Base-by-base conservation (phyloP, 768 basidiomycete species). In the Russula lepida region DNA sequence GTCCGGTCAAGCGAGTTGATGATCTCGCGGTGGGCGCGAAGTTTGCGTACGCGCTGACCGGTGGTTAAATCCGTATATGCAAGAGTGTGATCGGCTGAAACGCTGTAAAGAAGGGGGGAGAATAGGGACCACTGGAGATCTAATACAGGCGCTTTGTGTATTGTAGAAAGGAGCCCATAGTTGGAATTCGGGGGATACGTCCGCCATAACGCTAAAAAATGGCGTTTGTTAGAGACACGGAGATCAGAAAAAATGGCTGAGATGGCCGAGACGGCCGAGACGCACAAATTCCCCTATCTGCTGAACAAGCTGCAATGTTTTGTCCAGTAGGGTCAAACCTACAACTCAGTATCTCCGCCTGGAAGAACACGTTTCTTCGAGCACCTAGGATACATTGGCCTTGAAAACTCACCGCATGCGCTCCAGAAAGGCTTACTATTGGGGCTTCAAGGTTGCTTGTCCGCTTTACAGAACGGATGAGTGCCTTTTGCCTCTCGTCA, bases 401-500 rank as follows among this genome's bases (percentile, higher is more conserved):
- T 27, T 25, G 62, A 48, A 47, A 8, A 77, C 88, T 68, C 73
- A 95, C 90, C 52, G 84, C 80, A 74, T 97, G 93, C 5, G 93
- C 86, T 2, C 95, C 91, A 17, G 84, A 80, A 64, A 99, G 77
- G 68, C 89, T 89, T 69, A 98, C 84, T 69, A 99, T 98, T 30
- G 97, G 97, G 46, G 94, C 93, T 67, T 92, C 88, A 43, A 98
- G 80, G 66, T 82, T 86, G 74, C 90, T 93, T n/a, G 97, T 99
- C 49, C 97, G 81, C 71, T 91, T 89, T 28, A 98, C 83, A 25
- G 83, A 88, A 64, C 94, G 81, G 63, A 95, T 79, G 55, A 94
- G 82, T 23, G 85, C 89, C 70, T 90, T 89, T 72, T 80, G 82
- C 54, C 84, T 78, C 63, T 88, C 85, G 69, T 91, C 84, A 57